Percentiles rank a stretch among this genome's conserved stretches.
phyloP scores from a whole-genome alignment of 2,329 filamentous ascomycete species.

The Macrophomina phaseolina region DNA sequence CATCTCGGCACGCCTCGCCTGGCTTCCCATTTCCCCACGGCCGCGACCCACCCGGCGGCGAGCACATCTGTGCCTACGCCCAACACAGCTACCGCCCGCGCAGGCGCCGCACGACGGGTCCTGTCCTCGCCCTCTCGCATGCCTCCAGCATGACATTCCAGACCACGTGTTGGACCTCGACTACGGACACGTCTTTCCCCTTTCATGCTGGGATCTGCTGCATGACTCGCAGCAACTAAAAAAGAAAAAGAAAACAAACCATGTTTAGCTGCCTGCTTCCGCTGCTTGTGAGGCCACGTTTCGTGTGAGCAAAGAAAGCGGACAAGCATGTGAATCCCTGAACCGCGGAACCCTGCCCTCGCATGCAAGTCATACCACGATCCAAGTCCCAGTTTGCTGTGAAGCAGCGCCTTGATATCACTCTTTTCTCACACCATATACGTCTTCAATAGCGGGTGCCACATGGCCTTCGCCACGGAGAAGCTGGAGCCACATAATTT shows the following conservation, averaged over 20 bases:
- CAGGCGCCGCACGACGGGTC: background rate
- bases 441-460: background rate
- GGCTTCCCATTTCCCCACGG: conserved; percentile 12
- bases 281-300: conserved; percentile 9
- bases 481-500: background rate
- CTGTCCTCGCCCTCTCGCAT: background rate
- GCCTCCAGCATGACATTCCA: background rate
- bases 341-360: no score
- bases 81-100: conserved; percentile 14
- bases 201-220: background rate
- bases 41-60: background rate
- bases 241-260: background rate
- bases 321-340: background rate
- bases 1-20: conserved; percentile 1
- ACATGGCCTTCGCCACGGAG: no score
- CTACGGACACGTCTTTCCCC: background rate
- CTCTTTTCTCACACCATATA: background rate
- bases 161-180: conserved; percentile 11
- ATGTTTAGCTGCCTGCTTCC: background rate
- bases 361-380: background rate
- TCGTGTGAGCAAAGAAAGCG: background rate
- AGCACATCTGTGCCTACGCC: conserved; percentile 1
- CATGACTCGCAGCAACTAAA: background rate
- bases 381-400: background rate
- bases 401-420: background rate